Evolutionary conservation across 2,329 filamentous ascomycete genomes (phyloP).

Genomic region (Trichoderma polysporum): DNA sequence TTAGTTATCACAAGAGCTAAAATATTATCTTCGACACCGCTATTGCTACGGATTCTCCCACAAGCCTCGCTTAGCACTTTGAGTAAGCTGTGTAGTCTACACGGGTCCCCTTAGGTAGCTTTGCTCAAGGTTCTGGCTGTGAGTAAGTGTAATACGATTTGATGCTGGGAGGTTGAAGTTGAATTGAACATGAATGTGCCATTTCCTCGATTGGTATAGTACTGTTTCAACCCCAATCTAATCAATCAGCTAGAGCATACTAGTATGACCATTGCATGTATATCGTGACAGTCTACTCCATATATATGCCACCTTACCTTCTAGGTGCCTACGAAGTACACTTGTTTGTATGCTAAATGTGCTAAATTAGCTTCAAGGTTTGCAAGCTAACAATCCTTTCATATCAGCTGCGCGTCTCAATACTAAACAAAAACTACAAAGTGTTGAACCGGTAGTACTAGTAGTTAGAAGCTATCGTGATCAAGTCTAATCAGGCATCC

Average conservation of each 20-base stretch:
- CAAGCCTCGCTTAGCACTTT: neutral
- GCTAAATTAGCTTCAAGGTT: neutral
- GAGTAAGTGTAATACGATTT: neutral
- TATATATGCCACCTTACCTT: neutral
- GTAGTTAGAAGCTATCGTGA: neutral
- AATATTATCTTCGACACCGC: neutral
- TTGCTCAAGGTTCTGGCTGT: neutral
- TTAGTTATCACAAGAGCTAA: too few relatives aligned
- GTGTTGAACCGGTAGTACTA: too few relatives aligned
- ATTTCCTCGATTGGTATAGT: neutral
- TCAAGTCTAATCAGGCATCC: neutral
- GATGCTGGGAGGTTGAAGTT: too few relatives aligned
- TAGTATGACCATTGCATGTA: too few relatives aligned
- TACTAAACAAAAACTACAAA: neutral
- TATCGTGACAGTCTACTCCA: neutral
- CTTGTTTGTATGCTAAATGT: neutral
- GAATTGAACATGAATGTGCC: neutral
- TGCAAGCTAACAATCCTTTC: neutral
- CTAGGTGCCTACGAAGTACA: neutral
- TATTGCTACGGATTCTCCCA: neutral
- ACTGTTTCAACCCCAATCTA: neutral
- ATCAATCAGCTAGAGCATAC: neutral
- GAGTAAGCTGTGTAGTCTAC: neutral
- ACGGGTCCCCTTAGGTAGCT: too few relatives aligned
- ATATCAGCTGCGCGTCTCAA: too few relatives aligned